Conservation (phyloP, 148 eudicot species). For the Chenopodium album region DNA sequence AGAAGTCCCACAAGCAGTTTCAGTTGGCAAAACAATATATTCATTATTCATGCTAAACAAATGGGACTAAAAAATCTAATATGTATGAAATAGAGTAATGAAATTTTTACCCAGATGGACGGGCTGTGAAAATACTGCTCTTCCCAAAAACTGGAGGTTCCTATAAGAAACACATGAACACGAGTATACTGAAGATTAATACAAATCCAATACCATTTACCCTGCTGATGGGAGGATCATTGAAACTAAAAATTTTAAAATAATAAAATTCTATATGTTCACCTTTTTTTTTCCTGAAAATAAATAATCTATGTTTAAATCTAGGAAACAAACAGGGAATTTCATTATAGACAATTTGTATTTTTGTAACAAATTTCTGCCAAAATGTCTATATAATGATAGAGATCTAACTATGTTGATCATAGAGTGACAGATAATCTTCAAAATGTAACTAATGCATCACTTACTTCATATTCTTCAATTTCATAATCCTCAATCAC, state of each 20-base stretch:
- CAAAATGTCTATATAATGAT: background rate
- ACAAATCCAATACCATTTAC: background rate
- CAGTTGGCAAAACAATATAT: slow-evolving; percentile 4
- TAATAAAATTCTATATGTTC: background rate
- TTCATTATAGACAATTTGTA: background rate
- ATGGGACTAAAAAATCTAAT: background rate
- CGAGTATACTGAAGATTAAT: slow-evolving; percentile 10
- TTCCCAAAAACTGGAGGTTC: slow-evolving; percentile 79
- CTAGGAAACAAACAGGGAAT: background rate
- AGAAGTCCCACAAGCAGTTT: background rate
- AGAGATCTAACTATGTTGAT: slow-evolving; percentile 3
- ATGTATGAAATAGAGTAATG: slow-evolving; percentile 8
- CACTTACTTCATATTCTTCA: slow-evolving; percentile 78
- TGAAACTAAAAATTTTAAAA: background rate
- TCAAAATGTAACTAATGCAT: background rate
- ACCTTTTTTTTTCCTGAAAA: background rate
- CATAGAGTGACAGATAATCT: background rate
- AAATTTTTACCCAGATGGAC: slow-evolving; percentile 61
- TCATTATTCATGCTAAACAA: background rate
- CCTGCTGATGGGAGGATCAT: background rate
- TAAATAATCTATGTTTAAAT: background rate
- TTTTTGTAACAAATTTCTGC: background rate
- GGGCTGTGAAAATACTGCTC: slow-evolving; percentile 60
- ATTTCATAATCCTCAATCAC: slow-evolving; percentile 62
- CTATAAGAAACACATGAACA: slow-evolving; percentile 34